Evolutionary conservation across 1,284 basidiomycete genomes (phyloP), one percentile per base, ranked within the genome.

Genomic region (Papiliotrema nemorosa): DNA sequence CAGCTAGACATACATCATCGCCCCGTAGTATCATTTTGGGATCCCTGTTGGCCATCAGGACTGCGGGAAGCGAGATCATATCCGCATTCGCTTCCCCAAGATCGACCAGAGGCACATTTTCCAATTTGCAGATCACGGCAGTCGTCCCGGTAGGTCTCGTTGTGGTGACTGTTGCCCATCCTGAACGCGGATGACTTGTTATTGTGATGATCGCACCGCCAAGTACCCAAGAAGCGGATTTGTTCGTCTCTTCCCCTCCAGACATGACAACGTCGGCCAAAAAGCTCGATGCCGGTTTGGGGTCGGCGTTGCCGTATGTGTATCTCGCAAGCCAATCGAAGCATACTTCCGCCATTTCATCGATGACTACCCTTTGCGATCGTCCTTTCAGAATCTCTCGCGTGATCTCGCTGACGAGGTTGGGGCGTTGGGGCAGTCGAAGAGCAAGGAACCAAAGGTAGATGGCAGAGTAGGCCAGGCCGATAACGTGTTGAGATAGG

Each of bases 291-390:
- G 88, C 84, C 1, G 93, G 91, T 44, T 89, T 84, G 0, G 94
- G 90, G 66, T 97, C 91, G 13, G 91, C 91, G 61, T 88, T 93
- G 21, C 87, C 90, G 66, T 94, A 97, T 0, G 94, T 88, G 70
- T 96, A 97, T 16, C 96, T 82, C 18, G 91, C 88, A 6, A 99
- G 80, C 88, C 94, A 98, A 73, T 99, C 96, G 66, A 98, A 94
- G 70, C 91, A 96, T 21, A 97, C 93, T 71, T 97, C 90, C 0
- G 91, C 91, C 41, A 88, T 86, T 60, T 90, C 90, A 67, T 97
- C 92, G 2, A 96, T 78, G 36, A 82, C 78, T 3, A 78, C 76
- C 45, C 83, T 82, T 21, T 83, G 85, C 55, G 90, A 87, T 72
- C 94, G 93, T 12, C 91, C 92, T 38, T 93, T 80, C 13, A 94